Percentiles rank a stretch among this genome's conserved stretches.
phyloP scores from a whole-genome alignment of 805 yeast species.

The Ogataea nakhonphanomensis region DNA sequence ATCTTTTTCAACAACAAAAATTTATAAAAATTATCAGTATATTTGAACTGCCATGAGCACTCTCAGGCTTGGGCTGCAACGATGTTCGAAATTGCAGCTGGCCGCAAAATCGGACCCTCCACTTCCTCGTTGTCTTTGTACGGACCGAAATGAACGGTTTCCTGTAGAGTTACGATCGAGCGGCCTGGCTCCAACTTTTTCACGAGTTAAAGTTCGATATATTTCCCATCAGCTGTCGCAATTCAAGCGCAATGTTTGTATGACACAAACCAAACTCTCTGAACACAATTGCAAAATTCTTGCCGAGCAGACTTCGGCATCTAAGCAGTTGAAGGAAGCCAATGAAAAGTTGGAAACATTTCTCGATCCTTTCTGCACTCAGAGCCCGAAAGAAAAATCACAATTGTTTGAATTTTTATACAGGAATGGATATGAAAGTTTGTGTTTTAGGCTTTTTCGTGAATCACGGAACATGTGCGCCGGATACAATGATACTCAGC shows the following conservation, averaged over 20 bases:
- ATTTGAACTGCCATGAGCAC: constrained; percentile 20
- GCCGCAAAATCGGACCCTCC: constrained; percentile 27
- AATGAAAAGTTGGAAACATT: constrained; percentile 1
- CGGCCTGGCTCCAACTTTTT: constrained; percentile 15
- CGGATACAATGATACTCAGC: constrained; percentile 12
- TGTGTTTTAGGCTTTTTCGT: constrained; percentile 13
- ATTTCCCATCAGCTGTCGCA: constrained; percentile 10
- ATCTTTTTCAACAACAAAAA: constrained; percentile 1
- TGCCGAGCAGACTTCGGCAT: constrained; percentile 7
- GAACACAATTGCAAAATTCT: constrained; percentile 25
- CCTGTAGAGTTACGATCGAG: constrained; percentile 8
- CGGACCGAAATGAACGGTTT: constrained; percentile 5
- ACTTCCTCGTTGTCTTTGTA: constrained; percentile 27
- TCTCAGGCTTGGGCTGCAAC: constrained; percentile 24
- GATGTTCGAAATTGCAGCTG: constrained; percentile 25
- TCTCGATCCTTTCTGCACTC: neutral
- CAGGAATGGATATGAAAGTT: constrained; percentile 15
- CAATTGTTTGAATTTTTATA: constrained; percentile 24
- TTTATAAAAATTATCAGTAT: constrained; percentile 1
- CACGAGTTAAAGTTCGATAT: constrained; percentile 5
- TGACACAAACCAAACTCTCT: constrained; percentile 23
- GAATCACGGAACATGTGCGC: constrained; percentile 11
- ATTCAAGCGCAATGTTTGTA: constrained; percentile 22
- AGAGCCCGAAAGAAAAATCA: constrained; percentile 12
- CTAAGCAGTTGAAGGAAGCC: constrained; percentile 5